Evolutionary conservation across 2,329 filamentous ascomycete genomes (phyloP).

Genomic region (Colletotrichum theobromicola): DNA sequence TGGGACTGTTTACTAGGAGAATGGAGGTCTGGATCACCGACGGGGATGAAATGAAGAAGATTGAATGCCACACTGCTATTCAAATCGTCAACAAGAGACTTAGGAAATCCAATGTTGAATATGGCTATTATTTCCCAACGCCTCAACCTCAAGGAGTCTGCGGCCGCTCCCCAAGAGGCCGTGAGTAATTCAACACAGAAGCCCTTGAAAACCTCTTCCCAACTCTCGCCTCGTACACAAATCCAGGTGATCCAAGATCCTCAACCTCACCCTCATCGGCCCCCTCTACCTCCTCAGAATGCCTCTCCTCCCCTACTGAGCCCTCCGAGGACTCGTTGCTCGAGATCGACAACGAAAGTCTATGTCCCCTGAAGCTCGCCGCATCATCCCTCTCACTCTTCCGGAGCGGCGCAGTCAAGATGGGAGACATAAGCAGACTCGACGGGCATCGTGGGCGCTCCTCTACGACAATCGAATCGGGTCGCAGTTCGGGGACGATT

Average conservation of each 20-base stretch:
- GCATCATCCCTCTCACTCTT: neutral
- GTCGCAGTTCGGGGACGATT: accelerated
- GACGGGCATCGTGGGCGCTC: neutral
- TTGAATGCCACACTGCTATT: too few relatives aligned
- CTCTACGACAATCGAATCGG: neutral
- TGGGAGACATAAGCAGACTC: neutral
- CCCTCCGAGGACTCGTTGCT: neutral
- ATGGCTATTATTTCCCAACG: too few relatives aligned
- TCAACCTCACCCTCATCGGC: neutral
- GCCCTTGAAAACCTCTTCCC: neutral
- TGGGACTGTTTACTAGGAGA: too few relatives aligned
- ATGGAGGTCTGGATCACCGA: too few relatives aligned
- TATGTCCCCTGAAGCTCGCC: neutral
- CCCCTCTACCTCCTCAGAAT: neutral
- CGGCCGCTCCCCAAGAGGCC: neutral
- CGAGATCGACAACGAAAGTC: neutral
- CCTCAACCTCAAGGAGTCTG: neutral
- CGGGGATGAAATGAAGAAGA: too few relatives aligned
- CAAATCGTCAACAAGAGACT: too few relatives aligned
- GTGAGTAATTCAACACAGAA: neutral
- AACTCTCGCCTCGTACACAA: neutral
- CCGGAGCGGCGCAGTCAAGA: neutral
- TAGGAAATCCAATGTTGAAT: too few relatives aligned
- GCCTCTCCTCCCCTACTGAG: neutral
- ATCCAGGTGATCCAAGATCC: neutral